Evolutionary conservation across 768 basidiomycete species (phyloP), one percentile per base, ranked within the genome.

Genomic region (Boletus fagicola): DNA sequence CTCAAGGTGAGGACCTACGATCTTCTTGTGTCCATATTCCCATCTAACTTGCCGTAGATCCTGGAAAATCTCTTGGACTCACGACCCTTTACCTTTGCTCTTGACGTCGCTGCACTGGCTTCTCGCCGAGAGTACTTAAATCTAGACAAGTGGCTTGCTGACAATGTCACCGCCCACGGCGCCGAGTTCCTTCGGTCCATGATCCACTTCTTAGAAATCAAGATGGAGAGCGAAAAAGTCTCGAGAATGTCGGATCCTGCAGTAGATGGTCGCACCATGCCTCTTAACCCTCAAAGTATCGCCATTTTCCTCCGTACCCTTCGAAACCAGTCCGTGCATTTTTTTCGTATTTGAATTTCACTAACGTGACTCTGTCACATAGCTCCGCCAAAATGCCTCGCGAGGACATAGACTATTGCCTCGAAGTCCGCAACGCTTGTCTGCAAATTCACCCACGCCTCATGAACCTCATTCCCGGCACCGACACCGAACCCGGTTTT

Each of bases 361-460:
- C 46, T 59, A 24, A 68, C 26, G 5, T 40, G 28, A 45, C 31
- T 24, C 10, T 2, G 20, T 53, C 30, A 47, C n/a, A 24, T 57
- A 93, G 92, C 63, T 84, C 92, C 55, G 80, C 80, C 54, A 80
- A 85, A 63, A 86, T 97, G 78, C 78, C 83, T 18, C 81, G 88
- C 51, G 84, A 82, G 53, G 94, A 97, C 65, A 82, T 92, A 52
- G 86, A 89, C 62, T 88, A 88, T 60, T 94, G 92, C 72, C 82
- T 92, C 60, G 91, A 96, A 80, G 85, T 98, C 62, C 88, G 96
- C 55, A 96, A 94, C 65, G 82, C 87, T 30, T 96, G 95, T 70
- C 78, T 98, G 31, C 95, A 98, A 69, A 87, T 98, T 48, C 92
- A 98, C 66, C 97, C 97, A 45, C 89, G 95, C 53, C 84, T 99